phyloP scores from a whole-genome alignment of 495 filamentous ascomycete genomes.

The Neurospora sp. region DNA sequence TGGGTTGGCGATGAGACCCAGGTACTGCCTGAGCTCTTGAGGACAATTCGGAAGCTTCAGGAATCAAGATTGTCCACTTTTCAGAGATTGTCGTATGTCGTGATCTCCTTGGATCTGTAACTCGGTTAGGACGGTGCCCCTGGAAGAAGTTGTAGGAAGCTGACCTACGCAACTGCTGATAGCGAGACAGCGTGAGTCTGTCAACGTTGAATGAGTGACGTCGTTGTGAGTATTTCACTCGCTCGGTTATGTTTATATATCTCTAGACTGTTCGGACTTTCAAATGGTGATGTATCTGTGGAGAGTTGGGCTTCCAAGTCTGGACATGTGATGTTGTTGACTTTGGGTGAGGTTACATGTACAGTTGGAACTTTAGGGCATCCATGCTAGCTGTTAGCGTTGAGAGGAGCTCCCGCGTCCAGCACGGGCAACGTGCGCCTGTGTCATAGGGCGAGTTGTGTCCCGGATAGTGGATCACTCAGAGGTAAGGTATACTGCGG shows the following conservation, averaged over 20 bases:
- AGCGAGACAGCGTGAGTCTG: background rate
- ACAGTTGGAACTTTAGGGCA: background rate
- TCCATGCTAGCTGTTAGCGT: background rate
- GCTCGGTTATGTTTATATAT: background rate
- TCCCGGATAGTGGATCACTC: background rate
- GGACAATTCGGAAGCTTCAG: too few relatives aligned
- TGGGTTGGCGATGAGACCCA: background rate
- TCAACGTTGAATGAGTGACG: background rate
- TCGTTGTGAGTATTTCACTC: background rate
- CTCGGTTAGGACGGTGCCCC: background rate
- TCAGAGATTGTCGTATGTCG: too few relatives aligned
- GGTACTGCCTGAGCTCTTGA: background rate
- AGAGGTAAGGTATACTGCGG: background rate
- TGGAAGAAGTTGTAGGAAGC: background rate
- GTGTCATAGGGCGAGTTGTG: background rate
- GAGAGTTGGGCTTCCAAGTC: background rate
- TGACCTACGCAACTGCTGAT: background rate
- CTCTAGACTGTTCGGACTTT: background rate
- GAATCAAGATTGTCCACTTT: background rate
- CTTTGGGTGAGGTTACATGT: background rate
- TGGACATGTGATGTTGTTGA: background rate
- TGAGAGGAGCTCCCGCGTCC: background rate
- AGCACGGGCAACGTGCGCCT: background rate
- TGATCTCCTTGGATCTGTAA: background rate
- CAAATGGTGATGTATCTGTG: background rate